These are phyloP conservation scores for Populus hybrid DNA, from an alignment of 441 rosid species.

Conservation along the genomic window DNA sequence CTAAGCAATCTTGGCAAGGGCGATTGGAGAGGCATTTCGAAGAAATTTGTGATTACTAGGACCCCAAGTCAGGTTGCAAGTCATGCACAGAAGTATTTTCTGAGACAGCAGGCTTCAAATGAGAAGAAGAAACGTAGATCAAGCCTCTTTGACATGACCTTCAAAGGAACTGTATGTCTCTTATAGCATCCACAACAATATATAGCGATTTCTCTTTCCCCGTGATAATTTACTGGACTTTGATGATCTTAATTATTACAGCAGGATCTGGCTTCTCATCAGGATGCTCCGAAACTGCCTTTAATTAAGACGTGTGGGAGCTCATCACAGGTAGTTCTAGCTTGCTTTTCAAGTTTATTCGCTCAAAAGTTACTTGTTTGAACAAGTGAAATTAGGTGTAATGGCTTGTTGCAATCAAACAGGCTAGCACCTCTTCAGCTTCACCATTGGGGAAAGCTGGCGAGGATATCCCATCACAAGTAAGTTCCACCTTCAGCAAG, in stretches of 20 bases:
- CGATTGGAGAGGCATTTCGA: constrained; percentile 71
- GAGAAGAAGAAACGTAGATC: constrained; percentile 56
- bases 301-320: background rate
- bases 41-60: constrained; percentile 46
- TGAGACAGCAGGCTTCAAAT: constrained; percentile 34
- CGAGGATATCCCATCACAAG: constrained; percentile 11
- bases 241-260: background rate
- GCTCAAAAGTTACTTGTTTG: background rate
- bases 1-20: constrained; percentile 61
- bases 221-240: background rate
- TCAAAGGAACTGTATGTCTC: constrained; percentile 25
- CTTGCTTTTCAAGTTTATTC: background rate
- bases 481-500: background rate
- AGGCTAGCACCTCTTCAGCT: constrained; percentile 15
- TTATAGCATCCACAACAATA: background rate
- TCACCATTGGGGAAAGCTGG: background rate
- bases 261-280: constrained; percentile 14
- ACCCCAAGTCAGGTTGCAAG: constrained; percentile 76
- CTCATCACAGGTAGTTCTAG: constrained; percentile 11
- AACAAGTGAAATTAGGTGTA: background rate
- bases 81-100: constrained; percentile 73
- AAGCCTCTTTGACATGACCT: constrained; percentile 58
- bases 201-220: background rate
- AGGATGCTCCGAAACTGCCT: constrained; percentile 7
- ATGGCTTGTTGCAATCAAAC: background rate